Percentiles rank a stretch among this genome's conserved stretches.
phyloP scores from a whole-genome alignment of 1,284 basidiomycete species.

The Melampsora larici-populina region DNA sequence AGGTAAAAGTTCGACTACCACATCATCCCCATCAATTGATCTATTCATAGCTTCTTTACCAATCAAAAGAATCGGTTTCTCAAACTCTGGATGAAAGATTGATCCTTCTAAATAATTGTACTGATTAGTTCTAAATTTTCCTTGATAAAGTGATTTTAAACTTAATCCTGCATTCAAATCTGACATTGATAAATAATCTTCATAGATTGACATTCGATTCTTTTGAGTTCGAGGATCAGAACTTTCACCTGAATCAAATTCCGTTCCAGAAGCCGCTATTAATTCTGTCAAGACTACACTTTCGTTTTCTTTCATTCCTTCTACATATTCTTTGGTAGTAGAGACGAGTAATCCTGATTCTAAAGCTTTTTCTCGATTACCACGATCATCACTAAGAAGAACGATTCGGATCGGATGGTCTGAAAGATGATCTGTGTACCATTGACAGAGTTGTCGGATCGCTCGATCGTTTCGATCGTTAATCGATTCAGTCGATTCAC shows the following conservation, averaged over 20 bases:
- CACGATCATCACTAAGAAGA: slow-evolving; percentile 82
- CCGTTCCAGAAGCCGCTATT: slow-evolving; percentile 63
- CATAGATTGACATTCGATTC: slow-evolving; percentile 47
- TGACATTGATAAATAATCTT: slow-evolving; percentile 73
- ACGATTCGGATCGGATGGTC: slow-evolving; percentile 61
- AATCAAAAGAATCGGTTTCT: slow-evolving; percentile 76
- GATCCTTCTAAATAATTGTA: slow-evolving; percentile 95
- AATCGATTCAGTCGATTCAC: slow-evolving; percentile 70
- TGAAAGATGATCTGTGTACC: slow-evolving; percentile 73
- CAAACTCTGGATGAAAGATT: slow-evolving; percentile 69
- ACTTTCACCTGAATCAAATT: slow-evolving; percentile 52
- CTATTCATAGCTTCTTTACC: slow-evolving; percentile 94
- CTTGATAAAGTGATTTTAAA: slow-evolving; percentile 77
- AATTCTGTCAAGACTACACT: slow-evolving; percentile 71
- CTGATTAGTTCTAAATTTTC: slow-evolving; percentile 89
- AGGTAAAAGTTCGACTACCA: slow-evolving; percentile 83
- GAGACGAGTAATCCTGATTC: slow-evolving; percentile 65
- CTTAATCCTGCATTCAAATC: slow-evolving; percentile 79
- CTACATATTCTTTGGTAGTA: slow-evolving; percentile 73
- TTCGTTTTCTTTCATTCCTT: slow-evolving; percentile 62
- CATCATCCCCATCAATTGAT: slow-evolving; percentile 86
- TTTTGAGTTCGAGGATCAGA: slow-evolving; percentile 5
- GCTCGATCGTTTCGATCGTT: slow-evolving; percentile 92
- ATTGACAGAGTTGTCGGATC: slow-evolving; percentile 76
- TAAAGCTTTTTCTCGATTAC: slow-evolving; percentile 73